Conservation (phyloP, 2,329 filamentous ascomycete species). For the Ophiocordyceps robertsii region DNA sequence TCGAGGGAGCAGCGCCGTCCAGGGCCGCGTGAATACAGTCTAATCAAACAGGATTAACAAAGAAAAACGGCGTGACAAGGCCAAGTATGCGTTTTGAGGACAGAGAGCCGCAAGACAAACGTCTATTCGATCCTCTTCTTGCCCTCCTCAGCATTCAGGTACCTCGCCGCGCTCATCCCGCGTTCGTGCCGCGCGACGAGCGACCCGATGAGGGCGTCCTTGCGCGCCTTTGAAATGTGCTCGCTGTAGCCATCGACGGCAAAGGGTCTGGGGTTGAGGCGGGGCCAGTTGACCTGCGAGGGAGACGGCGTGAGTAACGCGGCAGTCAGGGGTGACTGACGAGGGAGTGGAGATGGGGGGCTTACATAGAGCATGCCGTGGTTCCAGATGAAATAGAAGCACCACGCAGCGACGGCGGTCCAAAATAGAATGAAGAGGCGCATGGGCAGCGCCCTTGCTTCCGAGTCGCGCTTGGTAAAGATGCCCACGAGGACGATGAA, state of each 20-base stretch:
- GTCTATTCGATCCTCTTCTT: constrained; percentile 90
- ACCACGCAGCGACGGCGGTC: constrained; percentile 56
- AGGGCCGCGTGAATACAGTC: no score
- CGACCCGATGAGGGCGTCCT: constrained; percentile 67
- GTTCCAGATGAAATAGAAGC: constrained; percentile 60
- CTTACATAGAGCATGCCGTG: constrained; percentile 93
- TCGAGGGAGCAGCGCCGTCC: no score
- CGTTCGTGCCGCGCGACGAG: constrained; percentile 61
- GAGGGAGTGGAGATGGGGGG: constrained; percentile 11
- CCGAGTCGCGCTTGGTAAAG: constrained; percentile 58
- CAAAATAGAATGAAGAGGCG: constrained; percentile 74
- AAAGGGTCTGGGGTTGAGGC: constrained; percentile 78
- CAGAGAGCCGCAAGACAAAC: background rate
- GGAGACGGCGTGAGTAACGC: constrained; percentile 4
- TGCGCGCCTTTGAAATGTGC: constrained; percentile 67
- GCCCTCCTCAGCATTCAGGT: constrained; percentile 83
- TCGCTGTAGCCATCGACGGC: constrained; percentile 82
- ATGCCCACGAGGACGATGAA: constrained; percentile 70
- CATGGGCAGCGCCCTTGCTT: constrained; percentile 66
- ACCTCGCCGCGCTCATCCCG: constrained; percentile 68
- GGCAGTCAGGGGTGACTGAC: background rate
- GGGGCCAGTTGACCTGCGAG: constrained; percentile 91
- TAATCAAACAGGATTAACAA: no score
- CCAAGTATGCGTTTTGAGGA: background rate
- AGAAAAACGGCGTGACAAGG: no score